Percentiles rank a stretch among this genome's conserved stretches.
Conservation (phyloP, 2,329 filamentous ascomycete genomes). For the Xylariaceae sp. region DNA sequence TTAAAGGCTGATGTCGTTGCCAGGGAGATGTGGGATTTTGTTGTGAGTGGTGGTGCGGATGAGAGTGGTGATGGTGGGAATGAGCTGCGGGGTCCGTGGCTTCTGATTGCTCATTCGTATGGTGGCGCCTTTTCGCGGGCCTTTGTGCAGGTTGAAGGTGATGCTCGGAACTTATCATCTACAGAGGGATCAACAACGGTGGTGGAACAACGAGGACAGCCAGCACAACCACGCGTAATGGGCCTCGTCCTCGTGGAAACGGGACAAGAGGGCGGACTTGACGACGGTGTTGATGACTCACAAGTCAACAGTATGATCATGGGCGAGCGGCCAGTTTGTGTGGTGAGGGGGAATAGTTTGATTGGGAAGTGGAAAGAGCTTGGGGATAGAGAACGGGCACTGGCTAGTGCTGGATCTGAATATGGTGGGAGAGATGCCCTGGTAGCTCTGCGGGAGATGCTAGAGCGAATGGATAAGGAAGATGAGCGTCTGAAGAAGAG, state of each 20-base stretch:
- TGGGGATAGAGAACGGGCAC: slow-evolving; percentile 12
- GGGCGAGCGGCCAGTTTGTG: slow-evolving; percentile 24
- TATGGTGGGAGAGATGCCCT: slow-evolving; percentile 4
- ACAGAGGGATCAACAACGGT: background rate
- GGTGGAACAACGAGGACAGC: background rate
- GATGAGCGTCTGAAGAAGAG: slow-evolving; percentile 29
- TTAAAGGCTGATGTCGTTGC: slow-evolving; percentile 14
- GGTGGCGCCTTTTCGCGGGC: slow-evolving; percentile 29
- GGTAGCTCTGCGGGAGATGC: slow-evolving; percentile 17
- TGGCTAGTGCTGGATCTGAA: background rate
- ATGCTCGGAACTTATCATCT: background rate
- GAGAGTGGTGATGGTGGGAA: too few species aligned
- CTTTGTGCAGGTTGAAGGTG: slow-evolving; percentile 20
- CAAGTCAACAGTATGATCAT: slow-evolving; percentile 21
- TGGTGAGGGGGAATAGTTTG: slow-evolving; percentile 26
- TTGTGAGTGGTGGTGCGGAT: background rate
- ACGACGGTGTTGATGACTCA: slow-evolving; percentile 16
- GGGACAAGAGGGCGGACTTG: slow-evolving; percentile 30
- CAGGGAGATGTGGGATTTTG: slow-evolving; percentile 17
- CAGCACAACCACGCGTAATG: slow-evolving; percentile 5
- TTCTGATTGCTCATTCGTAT: slow-evolving; percentile 31
- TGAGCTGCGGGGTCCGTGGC: slow-evolving; percentile 19
- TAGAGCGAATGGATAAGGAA: slow-evolving; percentile 20
- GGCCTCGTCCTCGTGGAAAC: slow-evolving; percentile 31
- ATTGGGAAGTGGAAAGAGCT: slow-evolving; percentile 21